phyloP scores from a whole-genome alignment of 139 green algal species.

The Chlorella sp. region DNA sequence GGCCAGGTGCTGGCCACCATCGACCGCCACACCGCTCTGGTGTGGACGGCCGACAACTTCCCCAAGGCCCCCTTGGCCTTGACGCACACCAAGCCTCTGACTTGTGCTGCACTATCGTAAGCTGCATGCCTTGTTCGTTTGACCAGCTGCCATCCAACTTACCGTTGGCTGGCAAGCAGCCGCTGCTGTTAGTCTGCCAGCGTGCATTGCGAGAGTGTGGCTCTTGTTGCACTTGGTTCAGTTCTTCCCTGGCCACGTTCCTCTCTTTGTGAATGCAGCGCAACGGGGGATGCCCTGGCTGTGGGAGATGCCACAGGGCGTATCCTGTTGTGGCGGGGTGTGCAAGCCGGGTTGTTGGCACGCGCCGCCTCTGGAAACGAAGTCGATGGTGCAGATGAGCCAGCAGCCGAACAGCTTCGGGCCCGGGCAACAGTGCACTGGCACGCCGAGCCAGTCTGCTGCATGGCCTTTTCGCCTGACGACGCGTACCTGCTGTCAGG shows the following conservation, averaged over 20 bases:
- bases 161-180: background rate
- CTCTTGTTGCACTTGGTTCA: too few relatives aligned
- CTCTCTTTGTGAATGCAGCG: background rate
- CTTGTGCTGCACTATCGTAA: slow-evolving; percentile 5
- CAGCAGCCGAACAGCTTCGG: too few relatives aligned
- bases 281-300: slow-evolving; percentile 5
- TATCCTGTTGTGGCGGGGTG: slow-evolving; percentile 1
- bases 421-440: background rate
- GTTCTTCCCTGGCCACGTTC: too few relatives aligned
- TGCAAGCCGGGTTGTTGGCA: background rate
- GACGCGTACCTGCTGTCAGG: slow-evolving; percentile 5
- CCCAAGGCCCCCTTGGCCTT: background rate
- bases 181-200: background rate
- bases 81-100: slow-evolving; percentile 16
- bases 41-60: slow-evolving; percentile 1
- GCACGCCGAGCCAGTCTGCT: slow-evolving; percentile 15
- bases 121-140: background rate
- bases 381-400: too few relatives aligned
- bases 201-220: background rate
- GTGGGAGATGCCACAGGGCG: slow-evolving; percentile 4
- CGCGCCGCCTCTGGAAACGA: too few relatives aligned
- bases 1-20: background rate
- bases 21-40: slow-evolving; percentile 7
- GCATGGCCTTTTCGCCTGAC: background rate
- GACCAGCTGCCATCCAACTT: too few relatives aligned